Conservation (phyloP, 2,329 filamentous ascomycete species). For the Phyllosticta citrichinensis region DNA sequence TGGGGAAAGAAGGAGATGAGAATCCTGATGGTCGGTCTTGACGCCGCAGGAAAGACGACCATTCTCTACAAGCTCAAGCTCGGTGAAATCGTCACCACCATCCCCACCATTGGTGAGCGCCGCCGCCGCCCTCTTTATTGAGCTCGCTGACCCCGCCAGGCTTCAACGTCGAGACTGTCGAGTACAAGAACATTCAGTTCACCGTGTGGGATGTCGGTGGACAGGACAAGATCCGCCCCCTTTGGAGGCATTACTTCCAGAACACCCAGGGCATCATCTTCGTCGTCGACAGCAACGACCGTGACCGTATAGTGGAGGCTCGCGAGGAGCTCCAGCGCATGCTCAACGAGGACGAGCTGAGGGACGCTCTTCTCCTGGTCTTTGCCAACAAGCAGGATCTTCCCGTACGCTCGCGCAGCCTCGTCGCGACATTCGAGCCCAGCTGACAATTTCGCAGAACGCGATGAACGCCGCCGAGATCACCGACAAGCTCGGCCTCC, state of each 20-base stretch:
- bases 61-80: conserved; percentile 99
- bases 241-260: conserved; percentile 97
- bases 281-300: conserved; percentile 93
- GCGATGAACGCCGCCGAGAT: conserved; percentile 99
- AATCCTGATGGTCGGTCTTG: conserved; percentile 92
- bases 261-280: conserved; percentile 96
- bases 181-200: conserved; percentile 99
- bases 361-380: conserved; percentile 84
- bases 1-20: conserved; percentile 99
- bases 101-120: conserved; percentile 72
- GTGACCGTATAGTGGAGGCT: conserved; percentile 83
- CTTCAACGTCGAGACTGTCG: conserved; percentile 98
- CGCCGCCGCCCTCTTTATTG: not conserved
- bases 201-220: conserved; percentile 99
- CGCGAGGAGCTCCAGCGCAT: conserved; percentile 90
- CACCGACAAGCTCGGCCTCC: conserved; percentile 98
- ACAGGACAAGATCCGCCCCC: conserved; percentile 94
- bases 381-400: conserved; percentile 99
- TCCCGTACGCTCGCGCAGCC: conserved; percentile 52
- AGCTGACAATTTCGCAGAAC: conserved; percentile 51
- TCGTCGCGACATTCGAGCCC: conserved; percentile 1
- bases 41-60: conserved; percentile 97
- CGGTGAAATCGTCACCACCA: conserved; percentile 95
- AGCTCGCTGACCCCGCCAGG: conserved; percentile 27
- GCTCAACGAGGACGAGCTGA: conserved; percentile 96